phyloP scores from a whole-genome alignment of 192 early-diverging fungal species.

The Geosiphon pyriformis region DNA sequence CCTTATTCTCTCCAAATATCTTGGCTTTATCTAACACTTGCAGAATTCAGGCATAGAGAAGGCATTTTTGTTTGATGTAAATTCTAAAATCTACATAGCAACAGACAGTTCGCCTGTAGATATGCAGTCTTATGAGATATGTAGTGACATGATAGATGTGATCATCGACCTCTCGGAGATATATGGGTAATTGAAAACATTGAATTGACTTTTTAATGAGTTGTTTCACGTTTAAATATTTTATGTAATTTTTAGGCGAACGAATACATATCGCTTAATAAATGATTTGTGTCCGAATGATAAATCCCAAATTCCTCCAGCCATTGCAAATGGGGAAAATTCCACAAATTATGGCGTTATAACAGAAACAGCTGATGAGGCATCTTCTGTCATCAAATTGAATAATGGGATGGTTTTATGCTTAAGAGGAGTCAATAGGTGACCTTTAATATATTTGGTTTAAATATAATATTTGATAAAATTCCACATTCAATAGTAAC shows the following conservation, averaged over 20 bases:
- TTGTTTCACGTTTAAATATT: too few relatives aligned
- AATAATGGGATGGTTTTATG: slow-evolving; percentile 78
- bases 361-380: slow-evolving; percentile 45
- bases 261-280: slow-evolving; percentile 4
- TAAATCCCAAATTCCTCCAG: slow-evolving; percentile 4
- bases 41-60: slow-evolving; percentile 95
- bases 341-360: slow-evolving; percentile 23
- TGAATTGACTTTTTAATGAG: too few relatives aligned
- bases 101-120: slow-evolving; percentile 91
- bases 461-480: neutral
- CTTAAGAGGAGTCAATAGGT: slow-evolving; percentile 72
- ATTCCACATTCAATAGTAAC: neutral
- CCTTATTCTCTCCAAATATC: too few relatives aligned
- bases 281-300: neutral
- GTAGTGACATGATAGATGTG: slow-evolving; percentile 92
- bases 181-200: slow-evolving; percentile 49
- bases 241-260: neutral
- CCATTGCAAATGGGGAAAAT: slow-evolving; percentile 21
- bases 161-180: slow-evolving; percentile 77
- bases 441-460: neutral
- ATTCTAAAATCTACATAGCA: slow-evolving; percentile 90
- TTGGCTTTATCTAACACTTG: neutral
- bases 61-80: slow-evolving; percentile 87
- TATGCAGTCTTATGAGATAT: slow-evolving; percentile 84
- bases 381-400: slow-evolving; percentile 64